phyloP scores from a whole-genome alignment of 805 yeast species.

The Priceomyces carsonii region DNA sequence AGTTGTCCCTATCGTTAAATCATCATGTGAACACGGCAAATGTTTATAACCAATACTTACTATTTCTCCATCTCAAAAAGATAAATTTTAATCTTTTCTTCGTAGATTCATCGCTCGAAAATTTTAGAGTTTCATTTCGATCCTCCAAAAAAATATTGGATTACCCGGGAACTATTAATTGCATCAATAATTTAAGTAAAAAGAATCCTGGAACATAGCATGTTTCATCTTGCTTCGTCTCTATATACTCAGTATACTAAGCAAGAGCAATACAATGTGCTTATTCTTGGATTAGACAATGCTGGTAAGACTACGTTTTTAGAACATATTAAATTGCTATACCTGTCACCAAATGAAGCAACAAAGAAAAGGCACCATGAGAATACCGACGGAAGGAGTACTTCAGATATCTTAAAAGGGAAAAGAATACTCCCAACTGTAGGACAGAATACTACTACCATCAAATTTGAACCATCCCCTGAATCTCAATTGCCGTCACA shows the following conservation, averaged over 20 bases:
- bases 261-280: conserved; percentile 46
- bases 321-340: conserved; percentile 41
- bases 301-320: conserved; percentile 81
- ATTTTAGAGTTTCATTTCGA: neutral
- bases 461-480: conserved; percentile 38
- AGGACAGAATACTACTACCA: conserved; percentile 76
- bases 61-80: neutral
- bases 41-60: neutral
- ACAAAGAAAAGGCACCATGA: conserved; percentile 11
- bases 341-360: conserved; percentile 26
- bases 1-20: conserved; percentile 28
- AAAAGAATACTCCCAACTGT: conserved; percentile 86
- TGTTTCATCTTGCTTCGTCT: conserved; percentile 48
- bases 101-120: neutral
- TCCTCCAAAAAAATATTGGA: neutral
- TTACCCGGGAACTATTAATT: neutral
- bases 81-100: neutral
- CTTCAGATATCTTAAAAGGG: conserved; percentile 31
- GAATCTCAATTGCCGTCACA: conserved; percentile 33
- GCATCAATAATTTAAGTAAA: neutral
- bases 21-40: conserved; percentile 7
- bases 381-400: conserved; percentile 10
- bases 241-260: conserved; percentile 46
- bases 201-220: conserved; percentile 10
- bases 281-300: conserved; percentile 89